phyloP scores from a whole-genome alignment of 257 asterid species.

The Haberlea rhodopensis region DNA sequence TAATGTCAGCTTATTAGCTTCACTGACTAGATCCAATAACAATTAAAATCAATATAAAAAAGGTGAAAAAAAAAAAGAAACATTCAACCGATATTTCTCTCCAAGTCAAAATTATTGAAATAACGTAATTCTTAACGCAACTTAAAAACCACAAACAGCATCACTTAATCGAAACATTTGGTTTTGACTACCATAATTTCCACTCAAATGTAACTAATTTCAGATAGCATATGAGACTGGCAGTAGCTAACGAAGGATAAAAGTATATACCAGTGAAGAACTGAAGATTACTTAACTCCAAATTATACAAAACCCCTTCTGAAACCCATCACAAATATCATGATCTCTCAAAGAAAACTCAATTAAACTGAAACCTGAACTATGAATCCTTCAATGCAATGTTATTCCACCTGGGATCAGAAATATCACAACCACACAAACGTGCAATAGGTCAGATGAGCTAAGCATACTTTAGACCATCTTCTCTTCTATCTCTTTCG shows the following conservation, averaged over 20 bases:
- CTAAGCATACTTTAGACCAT: slow-evolving; percentile 7
- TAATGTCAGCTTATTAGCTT: too few species aligned
- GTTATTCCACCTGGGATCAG: background rate
- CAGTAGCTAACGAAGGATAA: background rate
- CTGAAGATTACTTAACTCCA: too few species aligned
- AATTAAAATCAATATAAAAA: too few species aligned
- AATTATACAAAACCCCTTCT: too few species aligned
- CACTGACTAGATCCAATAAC: too few species aligned
- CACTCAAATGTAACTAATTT: background rate
- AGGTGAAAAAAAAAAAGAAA: too few species aligned
- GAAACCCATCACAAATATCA: too few species aligned
- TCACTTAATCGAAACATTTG: background rate
- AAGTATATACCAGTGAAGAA: too few species aligned
- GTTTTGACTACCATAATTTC: background rate
- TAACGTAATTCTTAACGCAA: background rate
- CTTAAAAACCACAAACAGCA: background rate
- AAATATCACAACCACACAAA: background rate
- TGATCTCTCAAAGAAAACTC: background rate
- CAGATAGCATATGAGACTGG: background rate
- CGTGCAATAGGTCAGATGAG: too few species aligned
- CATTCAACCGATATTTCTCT: background rate
- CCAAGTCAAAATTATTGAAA: background rate
- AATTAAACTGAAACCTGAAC: background rate
- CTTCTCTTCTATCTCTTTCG: background rate
- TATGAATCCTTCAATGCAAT: background rate